These are phyloP conservation scores for Aspergillus pseudonomiae DNA, from an alignment of 2,329 filamentous ascomycete genomes.

Conservation along the genomic window DNA sequence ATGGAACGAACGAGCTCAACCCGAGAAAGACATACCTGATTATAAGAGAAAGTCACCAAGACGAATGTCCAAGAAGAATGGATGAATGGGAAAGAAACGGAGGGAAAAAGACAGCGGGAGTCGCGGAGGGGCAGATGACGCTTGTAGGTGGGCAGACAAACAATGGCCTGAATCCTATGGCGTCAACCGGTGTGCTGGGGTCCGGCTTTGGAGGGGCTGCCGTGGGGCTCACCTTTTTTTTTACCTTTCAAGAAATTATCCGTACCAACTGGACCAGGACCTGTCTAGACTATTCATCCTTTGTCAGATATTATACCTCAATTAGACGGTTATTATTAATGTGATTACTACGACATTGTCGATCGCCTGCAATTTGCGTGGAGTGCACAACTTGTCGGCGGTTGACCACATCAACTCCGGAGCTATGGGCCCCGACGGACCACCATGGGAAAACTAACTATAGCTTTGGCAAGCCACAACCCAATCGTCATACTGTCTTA, in stretches of 20 bases:
- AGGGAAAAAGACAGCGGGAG: conserved; percentile 13
- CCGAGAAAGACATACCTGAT: background rate
- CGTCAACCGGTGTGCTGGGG: conserved; percentile 28
- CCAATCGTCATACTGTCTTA: background rate
- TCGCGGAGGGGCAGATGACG: conserved; percentile 13
- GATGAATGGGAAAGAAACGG: conserved; percentile 11
- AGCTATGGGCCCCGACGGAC: background rate
- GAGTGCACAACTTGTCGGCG: no score
- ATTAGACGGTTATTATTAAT: background rate
- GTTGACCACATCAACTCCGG: background rate
- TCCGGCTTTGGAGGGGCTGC: conserved; percentile 25
- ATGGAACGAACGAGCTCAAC: background rate
- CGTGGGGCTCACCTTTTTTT: conserved; percentile 17
- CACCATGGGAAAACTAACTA: background rate
- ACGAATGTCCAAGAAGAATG: background rate
- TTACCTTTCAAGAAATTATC: conserved; percentile 28
- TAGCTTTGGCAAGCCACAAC: background rate
- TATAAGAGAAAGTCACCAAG: background rate
- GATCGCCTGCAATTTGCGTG: background rate
- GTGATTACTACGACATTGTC: background rate
- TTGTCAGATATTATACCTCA: background rate
- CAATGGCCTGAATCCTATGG: conserved; percentile 16
- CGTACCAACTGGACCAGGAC: conserved; percentile 11
- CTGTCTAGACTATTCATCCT: conserved; percentile 4
- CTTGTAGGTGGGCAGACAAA: conserved; percentile 4